A percentile compares a stretch with the other conserved stretches of the same genome.
These are phyloP conservation scores for Arachis hypogaea DNA, from an alignment of 306 rosid genomes.

Conservation along the genomic window DNA sequence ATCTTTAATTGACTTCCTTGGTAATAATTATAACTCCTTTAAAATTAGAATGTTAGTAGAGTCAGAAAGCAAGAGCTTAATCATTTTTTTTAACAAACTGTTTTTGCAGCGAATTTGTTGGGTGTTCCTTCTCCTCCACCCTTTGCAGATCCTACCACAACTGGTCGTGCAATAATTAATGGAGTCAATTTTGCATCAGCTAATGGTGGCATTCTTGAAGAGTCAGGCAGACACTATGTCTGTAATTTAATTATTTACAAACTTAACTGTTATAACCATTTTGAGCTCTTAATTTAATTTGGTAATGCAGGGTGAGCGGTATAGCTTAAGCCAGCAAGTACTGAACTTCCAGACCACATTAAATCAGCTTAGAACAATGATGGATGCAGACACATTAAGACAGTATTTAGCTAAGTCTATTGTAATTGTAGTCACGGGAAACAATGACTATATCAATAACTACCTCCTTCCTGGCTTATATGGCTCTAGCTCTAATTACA, in stretches of 20 bases:
- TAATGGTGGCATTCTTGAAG: slow-evolving; percentile 76
- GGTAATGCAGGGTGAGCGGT: slow-evolving; percentile 59
- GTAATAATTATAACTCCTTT: slow-evolving; percentile 34
- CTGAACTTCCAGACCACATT: slow-evolving; percentile 55
- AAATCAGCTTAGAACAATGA: slow-evolving; percentile 44
- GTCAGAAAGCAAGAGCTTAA: too few relatives aligned
- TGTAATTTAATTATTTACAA: background rate
- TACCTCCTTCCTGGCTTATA: slow-evolving; percentile 62
- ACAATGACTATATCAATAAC: slow-evolving; percentile 82
- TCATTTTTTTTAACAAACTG: background rate
- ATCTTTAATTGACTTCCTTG: slow-evolving; percentile 66
- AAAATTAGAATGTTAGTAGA: too few relatives aligned
- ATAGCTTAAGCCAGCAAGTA: slow-evolving; percentile 55
- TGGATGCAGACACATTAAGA: slow-evolving; percentile 44
- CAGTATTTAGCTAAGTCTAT: slow-evolving; percentile 52
- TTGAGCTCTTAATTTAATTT: too few relatives aligned
- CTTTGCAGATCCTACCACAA: slow-evolving; percentile 58
- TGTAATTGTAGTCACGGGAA: slow-evolving; percentile 58
- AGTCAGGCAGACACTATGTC: slow-evolving; percentile 76
- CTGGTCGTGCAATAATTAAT: slow-evolving; percentile 47
- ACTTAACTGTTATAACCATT: too few relatives aligned
- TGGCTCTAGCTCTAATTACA: slow-evolving; percentile 49
- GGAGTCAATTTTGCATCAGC: slow-evolving; percentile 93
- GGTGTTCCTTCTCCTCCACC: slow-evolving; percentile 72
- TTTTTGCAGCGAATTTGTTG: slow-evolving; percentile 55